Base-by-base conservation (phyloP, 495 filamentous ascomycete species). In the Talaromyces liani region DNA sequence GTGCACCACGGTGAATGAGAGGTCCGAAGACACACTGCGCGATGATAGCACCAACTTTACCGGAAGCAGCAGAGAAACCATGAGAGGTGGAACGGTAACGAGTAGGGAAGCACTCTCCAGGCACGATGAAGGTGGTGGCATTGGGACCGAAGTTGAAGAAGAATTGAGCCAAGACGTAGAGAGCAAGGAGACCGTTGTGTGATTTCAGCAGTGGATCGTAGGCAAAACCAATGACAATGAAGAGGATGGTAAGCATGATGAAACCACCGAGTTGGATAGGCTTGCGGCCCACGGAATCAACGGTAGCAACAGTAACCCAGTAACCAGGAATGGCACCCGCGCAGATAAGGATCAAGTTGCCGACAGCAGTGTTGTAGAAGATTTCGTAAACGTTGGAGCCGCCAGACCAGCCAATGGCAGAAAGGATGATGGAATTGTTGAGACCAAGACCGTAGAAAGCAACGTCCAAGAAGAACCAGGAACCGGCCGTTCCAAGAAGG, bases 91-190 rank as follows among this genome's bases (percentile, higher is more conserved):
- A 89, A 3, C 92, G 84, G 70, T 93, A 94, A 51, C 91, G 86
- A 4, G 92, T 96, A 0, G 92, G 92, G 78, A 94, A 97, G 68
- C 86, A 88, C 71, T 97, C 92, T 22, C 91, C 92, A 9, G 92
- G 92, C 0, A 96, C 87, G 68, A 96, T 88, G 78, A 96, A 96
- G 34, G 91, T 96, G 22, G 90, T 96, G 1, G 90, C 81, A 74
- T 96, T 96, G 60, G 92, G 92, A 1, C 91, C 79, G 64, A 84
- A 92, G 77, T 93, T 93, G 83, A 93, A 93, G 79, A 91, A 93
- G 78, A 91, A 90, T 66, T 93, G 88, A n/a, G 87, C 86, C 3
- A 94, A 75, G 20, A 93, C 82, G 70, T 93, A 94, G 63, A 91
- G 81, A n/a, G 79, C 87, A 24, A 93, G 79, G 10, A 92, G 79